Evolutionary conservation across 805 yeast species (phyloP).

Genomic region (Tetrapisispora taiwanensis): DNA sequence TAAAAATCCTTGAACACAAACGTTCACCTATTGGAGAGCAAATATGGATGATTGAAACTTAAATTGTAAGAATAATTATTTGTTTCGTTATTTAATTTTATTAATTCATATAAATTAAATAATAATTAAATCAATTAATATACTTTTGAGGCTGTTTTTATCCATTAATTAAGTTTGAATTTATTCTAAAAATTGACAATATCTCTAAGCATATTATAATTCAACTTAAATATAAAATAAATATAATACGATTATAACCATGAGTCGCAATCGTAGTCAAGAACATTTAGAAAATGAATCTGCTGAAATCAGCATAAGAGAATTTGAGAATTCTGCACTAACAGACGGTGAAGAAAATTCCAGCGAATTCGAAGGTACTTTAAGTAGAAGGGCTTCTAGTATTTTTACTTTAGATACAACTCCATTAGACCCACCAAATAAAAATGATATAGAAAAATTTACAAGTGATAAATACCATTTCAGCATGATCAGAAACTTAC

Average conservation of each 20-base stretch:
- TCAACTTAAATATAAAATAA: neutral
- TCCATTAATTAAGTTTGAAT: no score
- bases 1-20: neutral
- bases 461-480: conserved; percentile 79
- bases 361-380: conserved; percentile 6
- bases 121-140: neutral
- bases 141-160: neutral
- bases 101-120: no score
- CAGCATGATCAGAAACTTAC: conserved; percentile 75
- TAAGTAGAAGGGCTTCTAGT: conserved; percentile 43
- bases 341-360: conserved; percentile 10
- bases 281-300: conserved; percentile 1
- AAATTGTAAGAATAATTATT: no score
- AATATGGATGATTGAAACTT: neutral
- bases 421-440: conserved; percentile 68
- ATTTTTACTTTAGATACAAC: conserved; percentile 40
- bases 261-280: conserved; percentile 4
- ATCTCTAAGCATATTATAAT: no score
- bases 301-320: conserved; percentile 3
- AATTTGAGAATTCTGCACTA: neutral
- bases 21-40: no score
- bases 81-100: no score
- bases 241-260: neutral
- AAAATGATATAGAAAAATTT: conserved; percentile 66
- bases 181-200: no score